phyloP scores from a whole-genome alignment of 1,139 yeast species.

The Magnusiomyces suaveolens region DNA sequence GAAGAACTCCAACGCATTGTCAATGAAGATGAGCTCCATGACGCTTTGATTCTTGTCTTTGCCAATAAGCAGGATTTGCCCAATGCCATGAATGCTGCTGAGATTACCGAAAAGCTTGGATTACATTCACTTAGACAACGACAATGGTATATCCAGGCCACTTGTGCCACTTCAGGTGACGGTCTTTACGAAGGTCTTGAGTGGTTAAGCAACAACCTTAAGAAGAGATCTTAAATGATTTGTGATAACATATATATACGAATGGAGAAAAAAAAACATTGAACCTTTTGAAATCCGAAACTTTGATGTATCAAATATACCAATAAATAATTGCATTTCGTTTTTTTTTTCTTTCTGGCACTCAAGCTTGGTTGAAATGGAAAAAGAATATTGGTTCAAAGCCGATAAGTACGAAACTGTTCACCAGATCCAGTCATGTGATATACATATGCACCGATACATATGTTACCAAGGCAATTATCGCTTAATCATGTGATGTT shows the following conservation, averaged over 20 bases:
- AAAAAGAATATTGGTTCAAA: no score
- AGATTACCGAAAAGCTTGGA: conserved; percentile 76
- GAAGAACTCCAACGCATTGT: conserved; percentile 69
- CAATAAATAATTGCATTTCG: no score
- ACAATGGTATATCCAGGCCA: conserved; percentile 84
- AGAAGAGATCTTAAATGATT: conserved; percentile 36
- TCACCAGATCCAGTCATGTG: no score
- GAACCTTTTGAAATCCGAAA: no score
- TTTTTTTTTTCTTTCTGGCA: no score
- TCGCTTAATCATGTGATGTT: no score
- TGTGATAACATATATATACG: not conserved
- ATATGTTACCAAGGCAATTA: no score
- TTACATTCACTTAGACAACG: conserved; percentile 77
- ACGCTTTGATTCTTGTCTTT: conserved; percentile 69
- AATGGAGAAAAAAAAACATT: no score
- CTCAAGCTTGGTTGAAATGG: no score
- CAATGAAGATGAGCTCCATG: conserved; percentile 68
- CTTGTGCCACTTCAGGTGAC: conserved; percentile 86
- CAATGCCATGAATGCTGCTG: conserved; percentile 85
- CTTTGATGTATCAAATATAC: no score
- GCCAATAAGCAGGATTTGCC: conserved; percentile 90
- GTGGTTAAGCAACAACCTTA: conserved; percentile 78
- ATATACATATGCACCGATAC: no score
- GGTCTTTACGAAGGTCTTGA: conserved; percentile 85
- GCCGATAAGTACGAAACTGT: no score